A percentile compares a stretch with the other conserved stretches of the same genome.
phyloP scores from a whole-genome alignment of 805 yeast genomes.

The Cephaloascus albidus region DNA sequence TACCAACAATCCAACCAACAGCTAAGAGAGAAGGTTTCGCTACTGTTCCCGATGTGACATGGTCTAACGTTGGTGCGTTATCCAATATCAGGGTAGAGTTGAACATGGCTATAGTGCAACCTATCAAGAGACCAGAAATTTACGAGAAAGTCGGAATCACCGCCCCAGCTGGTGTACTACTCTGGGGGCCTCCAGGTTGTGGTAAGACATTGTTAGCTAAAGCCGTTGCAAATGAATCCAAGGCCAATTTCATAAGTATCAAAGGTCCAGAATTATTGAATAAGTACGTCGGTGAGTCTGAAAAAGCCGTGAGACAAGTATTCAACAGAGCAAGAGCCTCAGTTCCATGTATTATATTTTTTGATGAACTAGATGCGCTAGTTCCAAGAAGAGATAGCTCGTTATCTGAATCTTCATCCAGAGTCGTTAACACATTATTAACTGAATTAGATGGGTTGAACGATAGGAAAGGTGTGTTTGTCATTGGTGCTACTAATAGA shows the following conservation, averaged over 20 bases:
- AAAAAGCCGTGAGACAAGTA: slow-evolving; percentile 87
- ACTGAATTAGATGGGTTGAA: slow-evolving; percentile 94
- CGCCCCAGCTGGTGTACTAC: slow-evolving; percentile 92
- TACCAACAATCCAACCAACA: slow-evolving; percentile 93
- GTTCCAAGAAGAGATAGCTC: slow-evolving; percentile 91
- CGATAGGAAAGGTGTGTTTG: slow-evolving; percentile 88
- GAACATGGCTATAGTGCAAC: slow-evolving; percentile 97
- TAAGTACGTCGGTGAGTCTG: slow-evolving; percentile 95
- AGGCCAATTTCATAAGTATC: slow-evolving; percentile 92
- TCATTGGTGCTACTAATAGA: slow-evolving; percentile 93
- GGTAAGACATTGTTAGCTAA: slow-evolving; percentile 95
- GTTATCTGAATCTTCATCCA: slow-evolving; percentile 78
- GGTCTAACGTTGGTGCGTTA: slow-evolving; percentile 93
- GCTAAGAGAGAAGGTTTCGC: slow-evolving; percentile 98
- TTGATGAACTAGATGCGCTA: slow-evolving; percentile 92
- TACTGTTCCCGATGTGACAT: slow-evolving; percentile 94
- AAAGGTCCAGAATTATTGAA: slow-evolving; percentile 93
- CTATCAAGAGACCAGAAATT: slow-evolving; percentile 85
- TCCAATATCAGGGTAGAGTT: slow-evolving; percentile 73
- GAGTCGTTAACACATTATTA: slow-evolving; percentile 90
- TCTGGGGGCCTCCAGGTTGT: slow-evolving; percentile 99
- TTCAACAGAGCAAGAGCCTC: slow-evolving; percentile 89
- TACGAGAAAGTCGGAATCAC: slow-evolving; percentile 87
- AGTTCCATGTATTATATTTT: slow-evolving; percentile 88
- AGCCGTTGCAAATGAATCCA: slow-evolving; percentile 95